Base-by-base conservation (phyloP, 495 filamentous ascomycete genomes). In the Lepraria neglecta region DNA sequence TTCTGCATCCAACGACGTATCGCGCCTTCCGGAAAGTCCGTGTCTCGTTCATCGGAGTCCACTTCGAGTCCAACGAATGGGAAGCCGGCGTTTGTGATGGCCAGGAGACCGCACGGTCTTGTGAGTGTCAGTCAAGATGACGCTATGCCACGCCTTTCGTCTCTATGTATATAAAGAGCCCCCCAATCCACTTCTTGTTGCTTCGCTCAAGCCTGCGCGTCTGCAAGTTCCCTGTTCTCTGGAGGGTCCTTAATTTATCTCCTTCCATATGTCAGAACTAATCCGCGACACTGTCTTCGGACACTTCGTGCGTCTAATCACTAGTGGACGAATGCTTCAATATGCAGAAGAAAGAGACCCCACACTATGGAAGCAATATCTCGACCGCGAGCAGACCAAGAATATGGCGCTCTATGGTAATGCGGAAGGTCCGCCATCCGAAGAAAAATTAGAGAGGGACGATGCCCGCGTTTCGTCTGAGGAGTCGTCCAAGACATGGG, bases 311-410 rank as follows among this genome's bases (percentile, higher is more conserved):
- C 73, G 73, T 38, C 48, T 75, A 3, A 57, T 71, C 42, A 72
- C 65, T 28, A 67, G 59, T 17, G 44, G 55, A 10, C 64, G 59
- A 56, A 56, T 51, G 1, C 58, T 76, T 19, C 70, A 59, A 55
- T 77, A 71, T 53, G 67, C 71, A 44, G 75, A 77, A 65, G 75
- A 75, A 47, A 61, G 61, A 50, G 69, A 75, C 59, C 38, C 62
- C 0, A 69, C 64, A 31, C 15, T 72, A 56, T 75, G 74, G 73
- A 68, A 69, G 27, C 59, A 67, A 56, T 75, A 74, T 38, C 54
- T 74, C 28, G 45, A 66, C 46, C 54, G 51, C 15, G 65, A 71
- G 35, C 69, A 72, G 56, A 71, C 69, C 4, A 69, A 64, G 24
- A 60, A 64, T 19, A 65, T 70, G 65, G 66, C 67, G 3, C 65